Conservation (phyloP, 306 rosid species). For the Vicia faba region DNA sequence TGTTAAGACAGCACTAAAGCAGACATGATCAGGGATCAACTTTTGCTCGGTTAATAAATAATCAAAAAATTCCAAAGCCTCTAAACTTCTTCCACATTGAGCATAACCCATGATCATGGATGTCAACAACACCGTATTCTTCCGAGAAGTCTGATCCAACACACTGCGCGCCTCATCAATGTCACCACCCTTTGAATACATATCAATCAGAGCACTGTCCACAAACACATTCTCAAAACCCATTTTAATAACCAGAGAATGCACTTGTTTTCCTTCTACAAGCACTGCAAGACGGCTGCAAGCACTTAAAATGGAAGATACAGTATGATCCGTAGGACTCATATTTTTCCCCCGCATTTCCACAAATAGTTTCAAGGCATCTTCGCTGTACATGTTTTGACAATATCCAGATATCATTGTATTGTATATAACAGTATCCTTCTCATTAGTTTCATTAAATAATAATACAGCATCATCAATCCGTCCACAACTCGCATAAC, state of each 20-base stretch:
- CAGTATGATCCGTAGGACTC: slow-evolving; percentile 57
- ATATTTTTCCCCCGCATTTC: slow-evolving; percentile 53
- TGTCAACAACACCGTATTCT: slow-evolving; percentile 59
- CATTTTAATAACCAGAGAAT: slow-evolving; percentile 58
- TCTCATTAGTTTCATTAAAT: slow-evolving; percentile 49
- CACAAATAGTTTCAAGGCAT: slow-evolving; percentile 54
- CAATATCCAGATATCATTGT: slow-evolving; percentile 68
- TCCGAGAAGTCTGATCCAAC: slow-evolving; percentile 48
- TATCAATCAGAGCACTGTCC: slow-evolving; percentile 64
- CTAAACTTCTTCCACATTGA: slow-evolving; percentile 59
- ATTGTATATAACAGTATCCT: slow-evolving; percentile 54
- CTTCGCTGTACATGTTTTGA: slow-evolving; percentile 48
- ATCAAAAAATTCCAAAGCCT: slow-evolving; percentile 65
- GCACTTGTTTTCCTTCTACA: slow-evolving; percentile 58
- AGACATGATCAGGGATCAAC: slow-evolving; percentile 54
- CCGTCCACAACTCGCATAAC: slow-evolving; percentile 52
- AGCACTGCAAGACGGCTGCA: slow-evolving; percentile 61
- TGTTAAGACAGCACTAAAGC: slow-evolving; percentile 62
- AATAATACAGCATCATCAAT: slow-evolving; percentile 47
- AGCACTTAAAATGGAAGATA: slow-evolving; percentile 57
- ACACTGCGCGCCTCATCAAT: slow-evolving; percentile 50
- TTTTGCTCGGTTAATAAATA: slow-evolving; percentile 42
- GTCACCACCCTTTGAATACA: slow-evolving; percentile 71
- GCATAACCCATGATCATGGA: slow-evolving; percentile 70
- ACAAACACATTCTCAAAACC: slow-evolving; percentile 64